Percentiles rank a stretch among this genome's conserved stretches.
phyloP scores from a whole-genome alignment of 495 filamentous ascomycete species.

The Penicillium antarcticum region DNA sequence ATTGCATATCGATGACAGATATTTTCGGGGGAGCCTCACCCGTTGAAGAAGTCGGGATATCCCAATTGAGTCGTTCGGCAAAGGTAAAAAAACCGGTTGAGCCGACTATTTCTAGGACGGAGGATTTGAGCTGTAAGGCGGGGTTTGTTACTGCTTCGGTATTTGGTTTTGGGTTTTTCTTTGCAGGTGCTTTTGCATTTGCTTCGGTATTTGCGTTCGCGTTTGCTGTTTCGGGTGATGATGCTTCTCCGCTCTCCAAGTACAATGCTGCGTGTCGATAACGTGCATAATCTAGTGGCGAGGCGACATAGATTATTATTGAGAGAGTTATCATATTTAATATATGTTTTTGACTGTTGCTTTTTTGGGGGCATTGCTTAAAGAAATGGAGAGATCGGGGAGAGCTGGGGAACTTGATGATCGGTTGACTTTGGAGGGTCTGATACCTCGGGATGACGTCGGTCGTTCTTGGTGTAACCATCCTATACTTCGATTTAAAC shows the following conservation, averaged over 20 bases:
- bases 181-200: neutral
- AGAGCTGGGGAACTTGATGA: neutral
- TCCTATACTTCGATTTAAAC: too few relatives aligned
- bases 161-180: neutral
- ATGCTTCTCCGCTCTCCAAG: slow-evolving; percentile 11
- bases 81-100: slow-evolving; percentile 15
- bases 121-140: slow-evolving; percentile 11
- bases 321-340: slow-evolving; percentile 15
- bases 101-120: slow-evolving; percentile 16
- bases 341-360: neutral
- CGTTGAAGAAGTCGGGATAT: slow-evolving; percentile 2
- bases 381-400: neutral
- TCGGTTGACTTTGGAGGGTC: neutral
- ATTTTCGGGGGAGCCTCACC: slow-evolving; percentile 3
- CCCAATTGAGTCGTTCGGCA: slow-evolving; percentile 13
- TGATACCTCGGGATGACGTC: slow-evolving; percentile 11
- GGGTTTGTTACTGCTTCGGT: neutral
- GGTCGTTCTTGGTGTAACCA: neutral
- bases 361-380: neutral
- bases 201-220: neutral
- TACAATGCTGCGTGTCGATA: slow-evolving; percentile 23
- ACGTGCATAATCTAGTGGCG: slow-evolving; percentile 21
- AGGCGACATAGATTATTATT: slow-evolving; percentile 22
- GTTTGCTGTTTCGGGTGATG: neutral
- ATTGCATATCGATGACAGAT: too few relatives aligned